These are phyloP conservation scores for Chalaropsis ovoidea DNA, from an alignment of 2,329 filamentous ascomycete genomes.

Conservation along the genomic window DNA sequence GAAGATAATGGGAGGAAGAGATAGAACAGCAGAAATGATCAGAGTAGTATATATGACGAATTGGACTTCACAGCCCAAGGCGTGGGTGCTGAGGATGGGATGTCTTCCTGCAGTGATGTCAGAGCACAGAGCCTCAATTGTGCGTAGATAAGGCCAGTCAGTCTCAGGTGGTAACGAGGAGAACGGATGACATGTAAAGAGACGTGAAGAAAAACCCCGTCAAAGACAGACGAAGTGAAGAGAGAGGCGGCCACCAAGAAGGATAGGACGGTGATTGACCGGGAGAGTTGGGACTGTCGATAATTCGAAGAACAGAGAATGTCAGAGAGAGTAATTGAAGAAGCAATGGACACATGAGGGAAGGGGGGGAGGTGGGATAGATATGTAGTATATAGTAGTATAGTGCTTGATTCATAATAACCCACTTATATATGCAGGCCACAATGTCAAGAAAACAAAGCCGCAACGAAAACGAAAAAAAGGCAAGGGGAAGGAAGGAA, in stretches of 20 bases:
- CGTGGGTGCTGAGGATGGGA: neutral
- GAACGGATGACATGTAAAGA: neutral
- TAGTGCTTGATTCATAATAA: slow-evolving; percentile 1
- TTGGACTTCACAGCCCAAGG: neutral
- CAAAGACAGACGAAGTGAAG: neutral
- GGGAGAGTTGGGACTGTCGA: too few species aligned
- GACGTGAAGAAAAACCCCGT: neutral
- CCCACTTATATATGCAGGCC: slow-evolving; percentile 15
- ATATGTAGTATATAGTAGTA: neutral
- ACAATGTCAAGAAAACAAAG: slow-evolving; percentile 6
- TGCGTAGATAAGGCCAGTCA: neutral
- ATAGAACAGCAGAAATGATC: neutral
- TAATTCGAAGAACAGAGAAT: too few species aligned
- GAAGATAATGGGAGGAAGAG: neutral
- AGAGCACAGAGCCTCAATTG: slow-evolving; percentile 16
- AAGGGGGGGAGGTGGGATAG: neutral
- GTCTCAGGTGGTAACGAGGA: neutral
- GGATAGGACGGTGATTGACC: too few species aligned
- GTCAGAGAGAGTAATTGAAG: neutral
- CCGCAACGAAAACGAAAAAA: neutral
- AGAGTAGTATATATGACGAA: neutral
- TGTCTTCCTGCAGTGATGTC: slow-evolving; percentile 16
- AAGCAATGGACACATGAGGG: neutral
- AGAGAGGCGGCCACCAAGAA: neutral
- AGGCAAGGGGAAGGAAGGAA: neutral